Evolutionary conservation across 306 rosid genomes (phyloP).

Genomic region (Begonia masoniana): DNA sequence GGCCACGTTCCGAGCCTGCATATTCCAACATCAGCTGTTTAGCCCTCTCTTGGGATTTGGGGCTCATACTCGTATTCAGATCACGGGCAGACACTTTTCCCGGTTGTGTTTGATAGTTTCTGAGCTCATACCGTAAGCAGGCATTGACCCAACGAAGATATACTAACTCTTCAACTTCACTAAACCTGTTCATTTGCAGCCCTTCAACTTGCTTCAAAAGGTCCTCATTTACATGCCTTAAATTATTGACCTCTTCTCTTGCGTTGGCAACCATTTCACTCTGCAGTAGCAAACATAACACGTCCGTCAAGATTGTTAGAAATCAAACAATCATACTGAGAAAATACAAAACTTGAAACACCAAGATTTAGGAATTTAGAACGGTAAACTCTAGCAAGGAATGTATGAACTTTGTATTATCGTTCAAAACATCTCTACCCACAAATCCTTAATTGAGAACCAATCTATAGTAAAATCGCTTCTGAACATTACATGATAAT

Average conservation of each 20-base stretch:
- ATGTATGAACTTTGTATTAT: too few relatives aligned
- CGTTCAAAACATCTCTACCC: too few relatives aligned
- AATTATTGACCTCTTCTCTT: slow-evolving; percentile 44
- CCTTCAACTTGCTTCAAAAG: slow-evolving; percentile 89
- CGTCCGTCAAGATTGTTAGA: too few relatives aligned
- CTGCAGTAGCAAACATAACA: slow-evolving; percentile 28
- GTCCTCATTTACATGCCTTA: slow-evolving; percentile 76
- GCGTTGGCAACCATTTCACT: slow-evolving; percentile 58
- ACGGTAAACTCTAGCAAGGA: too few relatives aligned
- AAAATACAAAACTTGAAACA: too few relatives aligned
- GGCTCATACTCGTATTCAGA: slow-evolving; percentile 73
- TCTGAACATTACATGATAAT: too few relatives aligned
- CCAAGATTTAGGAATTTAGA: too few relatives aligned
- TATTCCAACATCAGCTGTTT: slow-evolving; percentile 87
- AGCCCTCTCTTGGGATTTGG: slow-evolving; percentile 80
- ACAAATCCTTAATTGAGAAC: too few relatives aligned
- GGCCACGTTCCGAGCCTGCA: slow-evolving; percentile 92
- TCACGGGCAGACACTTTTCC: slow-evolving; percentile 80
- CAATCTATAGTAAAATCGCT: too few relatives aligned
- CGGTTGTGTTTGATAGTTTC: slow-evolving; percentile 52
- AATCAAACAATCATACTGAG: too few relatives aligned
- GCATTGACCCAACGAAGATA: slow-evolving; percentile 99
- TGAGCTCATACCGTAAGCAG: slow-evolving; percentile 81
- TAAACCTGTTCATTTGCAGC: slow-evolving; percentile 77
- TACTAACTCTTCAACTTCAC: slow-evolving; percentile 95